These are phyloP conservation scores for Helicostylum pulchrum DNA, from an alignment of 192 early-diverging fungal species.

Conservation along the genomic window DNA sequence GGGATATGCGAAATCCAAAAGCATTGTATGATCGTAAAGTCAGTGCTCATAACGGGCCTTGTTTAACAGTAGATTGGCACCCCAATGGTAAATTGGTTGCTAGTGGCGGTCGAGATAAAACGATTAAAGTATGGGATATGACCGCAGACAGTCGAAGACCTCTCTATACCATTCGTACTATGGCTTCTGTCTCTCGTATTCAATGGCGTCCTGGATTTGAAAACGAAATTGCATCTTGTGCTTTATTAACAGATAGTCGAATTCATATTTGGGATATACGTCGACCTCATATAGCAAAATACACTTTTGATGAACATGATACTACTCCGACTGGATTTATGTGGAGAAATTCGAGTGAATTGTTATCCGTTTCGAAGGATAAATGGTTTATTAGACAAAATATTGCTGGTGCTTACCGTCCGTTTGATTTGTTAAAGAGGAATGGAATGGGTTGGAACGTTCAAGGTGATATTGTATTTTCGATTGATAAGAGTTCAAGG, in stretches of 20 bases:
- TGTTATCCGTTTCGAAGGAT: constrained; percentile 79
- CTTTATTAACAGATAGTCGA: constrained; percentile 55
- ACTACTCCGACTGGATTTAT: constrained; percentile 67
- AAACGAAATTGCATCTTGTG: constrained; percentile 68
- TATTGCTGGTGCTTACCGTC: constrained; percentile 45
- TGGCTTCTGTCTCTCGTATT: constrained; percentile 61
- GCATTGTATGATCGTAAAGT: constrained; percentile 57
- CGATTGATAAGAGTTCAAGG: constrained; percentile 45
- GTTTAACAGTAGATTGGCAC: constrained; percentile 74
- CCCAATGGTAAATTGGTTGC: constrained; percentile 66
- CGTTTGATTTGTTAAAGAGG: constrained; percentile 46
- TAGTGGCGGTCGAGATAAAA: constrained; percentile 72
- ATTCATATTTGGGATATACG: constrained; percentile 76
- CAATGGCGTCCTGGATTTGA: constrained; percentile 69
- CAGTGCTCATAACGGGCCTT: constrained; percentile 69
- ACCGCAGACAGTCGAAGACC: constrained; percentile 57
- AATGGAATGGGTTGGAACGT: constrained; percentile 61
- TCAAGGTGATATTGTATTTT: constrained; percentile 64
- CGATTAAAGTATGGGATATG: constrained; percentile 79
- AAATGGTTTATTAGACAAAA: constrained; percentile 64
- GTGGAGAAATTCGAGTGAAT: constrained; percentile 57
- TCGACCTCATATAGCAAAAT: constrained; percentile 63
- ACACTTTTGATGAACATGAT: constrained; percentile 67
- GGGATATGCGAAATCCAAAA: constrained; percentile 71
- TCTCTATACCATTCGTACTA: constrained; percentile 60